phyloP scores from a whole-genome alignment of 495 filamentous ascomycete species.

The Neurospora tetraspora region DNA sequence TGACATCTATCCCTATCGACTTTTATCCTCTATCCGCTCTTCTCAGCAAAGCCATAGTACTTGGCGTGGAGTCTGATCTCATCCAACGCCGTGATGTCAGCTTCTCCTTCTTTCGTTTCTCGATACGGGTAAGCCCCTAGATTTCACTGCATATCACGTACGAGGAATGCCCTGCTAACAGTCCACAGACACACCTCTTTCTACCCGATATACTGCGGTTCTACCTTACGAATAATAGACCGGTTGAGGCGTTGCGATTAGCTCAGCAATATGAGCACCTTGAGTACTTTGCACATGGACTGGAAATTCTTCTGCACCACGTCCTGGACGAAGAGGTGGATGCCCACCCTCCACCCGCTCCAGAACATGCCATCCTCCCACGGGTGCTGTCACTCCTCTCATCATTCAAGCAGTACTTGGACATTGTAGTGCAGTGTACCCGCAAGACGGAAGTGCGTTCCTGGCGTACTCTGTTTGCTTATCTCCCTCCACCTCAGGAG shows the following conservation, averaged over 20 bases:
- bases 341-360: constrained; percentile 43
- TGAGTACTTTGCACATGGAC: constrained; percentile 82
- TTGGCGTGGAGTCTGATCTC: constrained; percentile 87
- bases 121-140: constrained; percentile 54
- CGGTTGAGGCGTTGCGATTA: constrained; percentile 61
- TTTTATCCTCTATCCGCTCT: constrained; percentile 92
- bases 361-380: constrained; percentile 68
- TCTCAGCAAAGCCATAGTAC: constrained; percentile 71
- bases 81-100: constrained; percentile 81
- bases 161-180: constrained; percentile 2
- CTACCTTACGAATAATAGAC: constrained; percentile 60
- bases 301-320: constrained; percentile 87
- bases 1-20: constrained; percentile 61
- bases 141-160: background rate
- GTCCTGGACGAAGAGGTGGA: constrained; percentile 95
- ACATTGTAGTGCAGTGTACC: constrained; percentile 94
- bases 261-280: constrained; percentile 76
- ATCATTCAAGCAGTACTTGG: constrained; percentile 80
- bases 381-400: constrained; percentile 82
- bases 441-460: constrained; percentile 93
- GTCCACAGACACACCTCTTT: constrained; percentile 68
- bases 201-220: constrained; percentile 76
- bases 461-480: constrained; percentile 86
- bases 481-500: constrained; percentile 79
- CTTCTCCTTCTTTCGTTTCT: constrained; percentile 78